Evolutionary conservation across 192 early-diverging fungal genomes (phyloP), one percentile per base, ranked within the genome.

Genomic region (Paraglomus occultum): DNA sequence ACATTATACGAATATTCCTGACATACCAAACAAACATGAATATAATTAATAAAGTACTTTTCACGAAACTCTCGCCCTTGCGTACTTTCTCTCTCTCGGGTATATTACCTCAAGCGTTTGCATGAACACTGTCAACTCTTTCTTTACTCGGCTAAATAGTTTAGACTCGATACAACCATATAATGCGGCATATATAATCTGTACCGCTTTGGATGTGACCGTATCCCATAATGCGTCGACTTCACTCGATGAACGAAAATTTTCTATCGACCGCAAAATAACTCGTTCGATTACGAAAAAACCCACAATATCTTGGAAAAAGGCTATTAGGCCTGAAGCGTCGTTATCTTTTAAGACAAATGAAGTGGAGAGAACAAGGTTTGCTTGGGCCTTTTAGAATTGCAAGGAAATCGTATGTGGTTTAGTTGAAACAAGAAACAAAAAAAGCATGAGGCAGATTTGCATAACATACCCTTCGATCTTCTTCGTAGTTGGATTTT

Each of bases 241-340:
- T 75, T 95, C 82, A 12, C 85, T 72, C 61, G 90, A 87, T 17
- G 93, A 92, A 64, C 96, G 84, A 73, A 99, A 99, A 64, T 97
- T 90, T 20, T 83, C 86, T 3, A 94, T 96, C 6, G 94, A 90
- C 59, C 90, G 88, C 45, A 96, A 71, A 57, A 99, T 90, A 40
- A 88, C 85, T 49, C 93, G 88, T 71, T 99, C 97, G 0, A 99
- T 89, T 39, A 97, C 88, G 73, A 99, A 99, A 71, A 98, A 99
- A 12, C 97, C 97, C 14, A 94, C 90, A 64, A 97, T 87, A 49
- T 99, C 94, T 63, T 92, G 85, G 46, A 99, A 77, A 59, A 94
- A 87, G 3, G 80, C 79, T 53, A 88, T 84, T 60, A 95, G 92
- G 23, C 80, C 82, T 63, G 80, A 69, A 47, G 92, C 64, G 74